Percentiles rank a stretch among this genome's conserved stretches.
Evolutionary conservation across 371 early-diverging fungal species (phyloP).

Genomic region (Mortierella sp.): DNA sequence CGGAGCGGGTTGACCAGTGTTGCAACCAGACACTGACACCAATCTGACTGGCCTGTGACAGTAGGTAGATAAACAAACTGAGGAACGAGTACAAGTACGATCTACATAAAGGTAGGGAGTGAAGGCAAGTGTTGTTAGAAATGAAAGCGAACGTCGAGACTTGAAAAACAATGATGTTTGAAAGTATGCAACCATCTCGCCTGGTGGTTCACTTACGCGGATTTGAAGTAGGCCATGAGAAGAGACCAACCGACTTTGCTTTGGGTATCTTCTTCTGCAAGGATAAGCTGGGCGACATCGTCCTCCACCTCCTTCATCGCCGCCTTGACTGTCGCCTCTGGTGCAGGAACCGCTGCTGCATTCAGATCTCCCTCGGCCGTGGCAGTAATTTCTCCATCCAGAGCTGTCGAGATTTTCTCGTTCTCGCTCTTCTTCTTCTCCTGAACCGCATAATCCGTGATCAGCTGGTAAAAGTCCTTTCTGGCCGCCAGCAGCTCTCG

Average conservation of each 20-base stretch:
- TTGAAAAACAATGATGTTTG: neutral
- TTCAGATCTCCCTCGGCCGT: conserved; percentile 21
- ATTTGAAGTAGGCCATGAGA: conserved; percentile 76
- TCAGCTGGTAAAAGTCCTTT: conserved; percentile 64
- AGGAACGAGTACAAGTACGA: conserved; percentile 15
- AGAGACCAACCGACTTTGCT: conserved; percentile 82
- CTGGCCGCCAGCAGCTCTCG: conserved; percentile 71
- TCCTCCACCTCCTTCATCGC: neutral
- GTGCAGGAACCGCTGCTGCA: neutral
- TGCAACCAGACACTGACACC: conserved; percentile 35
- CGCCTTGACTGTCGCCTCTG: neutral
- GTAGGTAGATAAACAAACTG: conserved; percentile 13
- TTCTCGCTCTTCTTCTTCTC: conserved; percentile 3
- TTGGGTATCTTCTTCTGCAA: conserved; percentile 51
- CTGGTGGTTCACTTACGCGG: conserved; percentile 18
- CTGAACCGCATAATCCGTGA: conserved; percentile 47
- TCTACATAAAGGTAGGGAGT: neutral
- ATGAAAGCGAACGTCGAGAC: neutral
- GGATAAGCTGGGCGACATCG: neutral
- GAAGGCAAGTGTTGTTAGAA: neutral
- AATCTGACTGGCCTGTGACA: conserved; percentile 30
- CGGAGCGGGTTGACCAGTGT: conserved; percentile 22
- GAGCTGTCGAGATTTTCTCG: neutral
- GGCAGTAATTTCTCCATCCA: conserved; percentile 1
- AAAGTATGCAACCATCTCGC: no score